Evolutionary conservation across 306 rosid species (phyloP), one percentile per base, ranked within the genome.

Genomic region (Calophaca sinica): DNA sequence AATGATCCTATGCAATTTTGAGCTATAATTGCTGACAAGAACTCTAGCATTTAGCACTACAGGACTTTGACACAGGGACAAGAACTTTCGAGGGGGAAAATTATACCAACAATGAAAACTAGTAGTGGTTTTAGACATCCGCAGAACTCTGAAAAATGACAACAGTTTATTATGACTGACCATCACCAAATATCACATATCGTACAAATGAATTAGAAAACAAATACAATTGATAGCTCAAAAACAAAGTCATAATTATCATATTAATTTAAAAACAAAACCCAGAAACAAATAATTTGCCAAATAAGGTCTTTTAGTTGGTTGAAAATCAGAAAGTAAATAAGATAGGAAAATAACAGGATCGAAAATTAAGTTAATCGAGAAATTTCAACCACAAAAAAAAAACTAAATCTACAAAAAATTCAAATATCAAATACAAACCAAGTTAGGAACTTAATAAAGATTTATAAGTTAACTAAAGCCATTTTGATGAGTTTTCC

Each of bases 31-130:
- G 26, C 36, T 65, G 68, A 52, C 33, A 28, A 64, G 62, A 65
- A 54, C 10, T 54, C 6, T 26, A 72, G 49, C 44, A 39, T 70
- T 42, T 33, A 71, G 58, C 39, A 32, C 49, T 28, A 36, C 31
- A 70, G 50, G 48, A 70, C 55, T 50, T 61, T 49, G 58, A 70
- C 61, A 54, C 64, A 76, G 80, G 62, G 51, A 62, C 7, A 42
- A 42, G 11, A 78, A 26, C 59, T 39, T 51, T n/a, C 14, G 20
- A 6, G 9, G 29, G 6, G 67, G 62, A 33, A 67, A 33, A 6
- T 53, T 5, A 35, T 60, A 63, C 35, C 32, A 44, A 52, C 33
- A 52, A 8, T 26, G 15, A 39, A 55, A 55, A 26, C 70, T 9
- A 36, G 65, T 14, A 28, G 51, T 9, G 20, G 49, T n/a, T 57